Base-by-base conservation (phyloP, 140 eudicot genomes). In the Bidens hawaiensis region DNA sequence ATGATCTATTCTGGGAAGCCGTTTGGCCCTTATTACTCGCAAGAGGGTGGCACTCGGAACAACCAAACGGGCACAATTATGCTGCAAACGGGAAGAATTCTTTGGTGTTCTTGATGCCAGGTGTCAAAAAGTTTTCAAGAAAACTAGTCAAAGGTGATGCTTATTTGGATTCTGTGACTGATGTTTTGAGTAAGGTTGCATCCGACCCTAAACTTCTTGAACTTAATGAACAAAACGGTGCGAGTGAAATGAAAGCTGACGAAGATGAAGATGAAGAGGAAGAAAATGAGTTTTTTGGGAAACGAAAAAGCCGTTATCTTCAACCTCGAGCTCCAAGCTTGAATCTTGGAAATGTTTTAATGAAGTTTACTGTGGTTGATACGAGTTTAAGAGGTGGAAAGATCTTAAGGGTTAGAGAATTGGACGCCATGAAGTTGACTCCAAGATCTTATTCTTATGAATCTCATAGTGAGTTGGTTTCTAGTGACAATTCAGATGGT, bases 1-100 rank as follows among this genome's bases (percentile, higher is more conserved):
- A 71, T 53, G 96, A 85, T 50, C 49, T 93, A 26, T 93, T 93
- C 62, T 93, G 96, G 96, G 96, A 85, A 73, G 99, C 99, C 0
- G 96, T 93, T 9, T 93, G 99, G 99, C 99, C 99, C 7, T 83
- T 95, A 28, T 73, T 93, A 64, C 79, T 88, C 27, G 96, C 87
- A 41, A 69, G 85, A 65, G 99, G 99, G 16, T 93, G 99, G 99
- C 87, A 81, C 31, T 84, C 96, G 0, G 90, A 79, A 76, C 79
- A 82, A 67, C 96, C 95, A 1, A 82, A 77, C 18, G 74, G 76
- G 34, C 76, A 73, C 58, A 73, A 53, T 50, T 83, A 75, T 26
- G 49, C 71, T 42, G 76, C 57, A 27, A 67, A 80, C 19, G 66
- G 72, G 16, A 83, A 68, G 65, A 24, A 65, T 48, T 51, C 70